Evolutionary conservation across 2,329 filamentous ascomycete genomes (phyloP).

Genomic region (Diplocarpon rosae): DNA sequence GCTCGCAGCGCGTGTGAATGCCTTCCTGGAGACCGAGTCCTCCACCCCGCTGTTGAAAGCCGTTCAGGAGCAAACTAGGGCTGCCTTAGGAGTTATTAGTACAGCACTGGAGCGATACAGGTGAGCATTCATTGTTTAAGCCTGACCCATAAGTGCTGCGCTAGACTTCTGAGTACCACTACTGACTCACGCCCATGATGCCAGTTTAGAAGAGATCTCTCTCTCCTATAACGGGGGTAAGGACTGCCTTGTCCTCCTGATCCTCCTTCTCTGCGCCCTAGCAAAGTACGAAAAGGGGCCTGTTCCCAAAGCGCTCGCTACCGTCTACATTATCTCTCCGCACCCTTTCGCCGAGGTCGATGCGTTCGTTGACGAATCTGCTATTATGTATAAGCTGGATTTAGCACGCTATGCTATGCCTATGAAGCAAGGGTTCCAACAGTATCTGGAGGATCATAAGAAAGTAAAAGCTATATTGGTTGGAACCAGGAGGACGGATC

Average conservation of each 20-base stretch:
- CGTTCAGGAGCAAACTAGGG: slow-evolving; percentile 62
- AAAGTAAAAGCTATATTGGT: slow-evolving; percentile 71
- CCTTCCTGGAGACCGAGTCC: slow-evolving; percentile 22
- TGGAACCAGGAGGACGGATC: slow-evolving; percentile 82
- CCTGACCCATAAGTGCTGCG: no score
- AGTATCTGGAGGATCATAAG: slow-evolving; percentile 58
- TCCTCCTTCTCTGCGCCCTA: slow-evolving; percentile 67
- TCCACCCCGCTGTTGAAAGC: slow-evolving; percentile 18
- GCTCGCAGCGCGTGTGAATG: slow-evolving; percentile 20
- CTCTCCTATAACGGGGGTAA: slow-evolving; percentile 97
- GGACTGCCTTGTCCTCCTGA: slow-evolving; percentile 85
- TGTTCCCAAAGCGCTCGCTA: slow-evolving; percentile 45
- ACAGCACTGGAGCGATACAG: slow-evolving; percentile 66
- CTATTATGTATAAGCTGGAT: slow-evolving; percentile 60
- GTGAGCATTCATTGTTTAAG: slow-evolving; percentile 35
- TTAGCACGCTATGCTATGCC: slow-evolving; percentile 63
- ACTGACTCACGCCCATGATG: neutral
- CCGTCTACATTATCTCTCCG: slow-evolving; percentile 79
- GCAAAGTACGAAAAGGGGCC: slow-evolving; percentile 9
- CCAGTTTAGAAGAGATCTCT: slow-evolving; percentile 65
- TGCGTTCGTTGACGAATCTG: slow-evolving; percentile 62
- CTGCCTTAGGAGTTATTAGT: slow-evolving; percentile 61
- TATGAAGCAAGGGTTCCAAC: slow-evolving; percentile 71
- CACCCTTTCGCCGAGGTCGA: slow-evolving; percentile 83
- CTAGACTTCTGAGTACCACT: no score